Conservation (phyloP, 2,329 filamentous ascomycete species). For the Blastomyces gilchristii region DNA sequence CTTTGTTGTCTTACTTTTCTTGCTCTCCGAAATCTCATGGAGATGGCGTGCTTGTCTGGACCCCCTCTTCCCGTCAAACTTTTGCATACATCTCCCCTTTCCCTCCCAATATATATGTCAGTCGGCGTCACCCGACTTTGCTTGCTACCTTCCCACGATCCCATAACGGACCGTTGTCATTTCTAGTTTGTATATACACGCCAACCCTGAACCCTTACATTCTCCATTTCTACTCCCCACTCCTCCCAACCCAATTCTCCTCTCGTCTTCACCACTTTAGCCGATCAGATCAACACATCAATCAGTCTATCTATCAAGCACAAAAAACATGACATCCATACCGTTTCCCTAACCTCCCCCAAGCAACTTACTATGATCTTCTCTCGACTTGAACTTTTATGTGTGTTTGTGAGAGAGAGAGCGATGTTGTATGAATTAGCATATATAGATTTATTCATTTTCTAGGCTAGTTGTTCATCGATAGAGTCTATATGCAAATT, state of each 20-base stretch:
- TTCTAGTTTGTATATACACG: neutral
- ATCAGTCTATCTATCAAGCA: neutral
- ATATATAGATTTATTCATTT: neutral
- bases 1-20: neutral
- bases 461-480: neutral
- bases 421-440: neutral
- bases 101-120: neutral
- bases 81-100: neutral
- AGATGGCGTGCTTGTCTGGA: neutral
- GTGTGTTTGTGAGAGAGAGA: neutral
- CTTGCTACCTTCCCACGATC: neutral
- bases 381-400: neutral
- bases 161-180: neutral
- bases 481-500: neutral
- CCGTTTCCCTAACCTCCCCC: neutral
- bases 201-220: neutral
- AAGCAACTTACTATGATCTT: neutral
- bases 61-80: neutral
- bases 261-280: neutral
- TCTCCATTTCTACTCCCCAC: neutral
- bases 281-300: neutral
- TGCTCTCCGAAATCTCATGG: neutral
- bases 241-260: neutral
- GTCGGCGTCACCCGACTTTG: neutral
- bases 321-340: neutral